Evolutionary conservation across 1,139 yeast genomes (phyloP).

Genomic region (Suhomyces panamericanus): DNA sequence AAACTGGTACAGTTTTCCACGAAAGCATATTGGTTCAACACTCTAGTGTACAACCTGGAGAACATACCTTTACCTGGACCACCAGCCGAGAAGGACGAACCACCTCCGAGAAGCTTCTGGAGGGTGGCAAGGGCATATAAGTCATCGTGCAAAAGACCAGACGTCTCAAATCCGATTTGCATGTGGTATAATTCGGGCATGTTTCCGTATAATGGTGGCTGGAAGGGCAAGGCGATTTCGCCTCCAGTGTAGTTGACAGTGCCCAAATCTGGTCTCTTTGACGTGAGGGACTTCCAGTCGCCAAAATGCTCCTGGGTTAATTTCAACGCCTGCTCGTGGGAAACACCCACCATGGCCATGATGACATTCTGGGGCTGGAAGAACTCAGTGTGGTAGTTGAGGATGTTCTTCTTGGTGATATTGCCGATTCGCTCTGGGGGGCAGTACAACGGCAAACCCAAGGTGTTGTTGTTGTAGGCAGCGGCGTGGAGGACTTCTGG

Average conservation of each 20-base stretch:
- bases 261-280: constrained; percentile 37
- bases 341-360: constrained; percentile 85
- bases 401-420: constrained; percentile 54
- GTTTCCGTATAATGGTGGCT: constrained; percentile 66
- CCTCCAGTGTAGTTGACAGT: constrained; percentile 77
- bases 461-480: constrained; percentile 70
- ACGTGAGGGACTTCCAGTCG: constrained; percentile 46
- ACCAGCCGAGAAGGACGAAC: constrained; percentile 97
- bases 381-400: constrained; percentile 63
- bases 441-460: constrained; percentile 85
- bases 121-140: constrained; percentile 88
- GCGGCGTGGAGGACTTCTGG: constrained; percentile 87
- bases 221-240: constrained; percentile 64
- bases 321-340: constrained; percentile 66
- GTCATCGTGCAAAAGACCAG: constrained; percentile 81
- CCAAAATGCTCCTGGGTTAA: constrained; percentile 67
- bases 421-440: constrained; percentile 66
- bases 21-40: constrained; percentile 86
- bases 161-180: constrained; percentile 86
- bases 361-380: constrained; percentile 83
- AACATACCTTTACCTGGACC: constrained; percentile 99
- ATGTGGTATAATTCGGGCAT: constrained; percentile 83
- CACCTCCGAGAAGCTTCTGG: constrained; percentile 94
- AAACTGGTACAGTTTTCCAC: constrained; percentile 87
- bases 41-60: constrained; percentile 87